Conservation (phyloP, 352 stramenopile species). For the Blastocystis sp. region DNA sequence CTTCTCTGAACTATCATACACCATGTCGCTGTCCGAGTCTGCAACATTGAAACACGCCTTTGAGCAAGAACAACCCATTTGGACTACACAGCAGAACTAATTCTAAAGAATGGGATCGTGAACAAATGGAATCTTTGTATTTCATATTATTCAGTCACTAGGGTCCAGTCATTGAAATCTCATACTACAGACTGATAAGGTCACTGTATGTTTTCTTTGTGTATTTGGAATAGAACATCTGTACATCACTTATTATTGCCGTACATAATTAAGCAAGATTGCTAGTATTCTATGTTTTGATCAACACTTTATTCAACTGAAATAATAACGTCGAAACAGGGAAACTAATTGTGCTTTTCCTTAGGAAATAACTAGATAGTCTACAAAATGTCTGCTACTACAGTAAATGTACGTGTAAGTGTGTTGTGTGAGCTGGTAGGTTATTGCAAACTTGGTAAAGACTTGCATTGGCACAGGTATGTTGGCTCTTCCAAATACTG, state of each 20-base stretch:
- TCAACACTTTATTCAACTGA: too few species aligned
- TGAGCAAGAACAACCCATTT: slow-evolving; percentile 47
- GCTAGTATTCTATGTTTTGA: too few species aligned
- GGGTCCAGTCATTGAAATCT: too few species aligned
- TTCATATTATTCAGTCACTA: too few species aligned
- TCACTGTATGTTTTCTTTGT: background rate
- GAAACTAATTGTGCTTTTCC: background rate
- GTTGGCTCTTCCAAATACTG: slow-evolving; percentile 56
- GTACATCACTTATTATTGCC: background rate
- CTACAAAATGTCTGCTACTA: slow-evolving; percentile 35
- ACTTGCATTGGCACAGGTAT: slow-evolving; percentile 60
- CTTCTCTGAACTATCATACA: background rate
- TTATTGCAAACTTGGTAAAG: slow-evolving; percentile 60
- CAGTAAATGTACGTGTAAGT: background rate
- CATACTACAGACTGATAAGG: too few species aligned
- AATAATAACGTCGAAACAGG: background rate
- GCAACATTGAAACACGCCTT: background rate
- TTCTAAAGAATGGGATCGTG: background rate
- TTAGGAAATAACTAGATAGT: background rate
- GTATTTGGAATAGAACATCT: background rate
- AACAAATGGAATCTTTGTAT: background rate
- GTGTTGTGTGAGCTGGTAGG: background rate
- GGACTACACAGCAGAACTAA: background rate
- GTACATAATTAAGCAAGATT: too few species aligned
- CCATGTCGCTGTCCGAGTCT: background rate